Conservation (phyloP, 345 rosid genomes). For the Gossypioides kirkii region DNA sequence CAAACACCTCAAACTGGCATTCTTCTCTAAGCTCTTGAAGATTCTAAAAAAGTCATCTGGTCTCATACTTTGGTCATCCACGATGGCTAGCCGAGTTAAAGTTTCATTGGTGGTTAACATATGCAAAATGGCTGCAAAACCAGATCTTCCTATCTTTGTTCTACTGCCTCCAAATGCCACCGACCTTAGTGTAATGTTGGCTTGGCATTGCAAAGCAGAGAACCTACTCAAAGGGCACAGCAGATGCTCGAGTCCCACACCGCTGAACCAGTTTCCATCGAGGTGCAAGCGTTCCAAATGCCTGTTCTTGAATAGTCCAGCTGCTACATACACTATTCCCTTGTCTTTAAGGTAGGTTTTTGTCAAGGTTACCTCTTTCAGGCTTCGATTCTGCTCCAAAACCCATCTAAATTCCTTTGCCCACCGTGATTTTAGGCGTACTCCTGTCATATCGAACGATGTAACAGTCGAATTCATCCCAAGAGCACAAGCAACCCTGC, state of each 20-base stretch:
- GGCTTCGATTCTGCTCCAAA: slow-evolving; percentile 70
- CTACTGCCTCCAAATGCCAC: slow-evolving; percentile 65
- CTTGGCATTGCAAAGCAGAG: slow-evolving; percentile 82
- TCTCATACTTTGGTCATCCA: slow-evolving; percentile 65
- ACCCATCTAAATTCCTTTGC: slow-evolving; percentile 84
- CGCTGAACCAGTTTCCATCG: slow-evolving; percentile 77
- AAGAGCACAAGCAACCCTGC: slow-evolving; percentile 75
- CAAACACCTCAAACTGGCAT: slow-evolving; percentile 61
- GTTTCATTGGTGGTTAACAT: slow-evolving; percentile 76
- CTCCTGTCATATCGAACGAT: slow-evolving; percentile 76
- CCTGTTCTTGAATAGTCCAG: slow-evolving; percentile 83
- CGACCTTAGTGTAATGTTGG: slow-evolving; percentile 66
- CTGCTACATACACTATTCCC: slow-evolving; percentile 81
- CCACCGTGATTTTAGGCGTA: slow-evolving; percentile 70
- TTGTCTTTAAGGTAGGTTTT: slow-evolving; percentile 80
- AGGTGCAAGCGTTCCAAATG: slow-evolving; percentile 59
- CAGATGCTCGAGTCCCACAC: slow-evolving; percentile 70
- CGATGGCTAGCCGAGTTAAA: slow-evolving; percentile 55
- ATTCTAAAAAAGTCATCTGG: slow-evolving; percentile 69
- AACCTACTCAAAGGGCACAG: slow-evolving; percentile 90
- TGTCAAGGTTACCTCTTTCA: slow-evolving; percentile 66
- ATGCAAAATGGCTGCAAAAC: slow-evolving; percentile 68
- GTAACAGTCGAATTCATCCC: slow-evolving; percentile 76
- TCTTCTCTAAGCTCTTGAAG: slow-evolving; percentile 67
- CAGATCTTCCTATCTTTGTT: slow-evolving; percentile 69